Base-by-base conservation (phyloP, 306 rosid species). In the Quercus wislizeni region DNA sequence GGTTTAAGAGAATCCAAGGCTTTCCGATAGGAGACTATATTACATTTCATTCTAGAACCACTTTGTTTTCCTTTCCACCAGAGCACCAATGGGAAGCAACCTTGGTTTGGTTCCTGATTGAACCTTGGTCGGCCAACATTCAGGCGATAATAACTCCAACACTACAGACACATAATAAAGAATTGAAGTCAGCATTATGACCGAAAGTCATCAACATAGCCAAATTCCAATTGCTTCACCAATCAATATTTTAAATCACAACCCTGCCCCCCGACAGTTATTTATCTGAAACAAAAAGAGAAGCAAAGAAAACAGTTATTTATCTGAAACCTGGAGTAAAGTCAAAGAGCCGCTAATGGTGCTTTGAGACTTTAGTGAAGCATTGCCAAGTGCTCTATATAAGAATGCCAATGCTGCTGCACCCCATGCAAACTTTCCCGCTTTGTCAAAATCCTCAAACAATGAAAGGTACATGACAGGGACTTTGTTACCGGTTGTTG, bases 391-490 rank as follows among this genome's bases (percentile, higher is more conserved):
- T 71, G 98, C 92, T 77, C 98, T 87, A 30, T 94, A 94, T 55
- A 94, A 86, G 89, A 94, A 94, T 54, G 99, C 94, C 87, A 93
- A 78, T 62, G 97, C 97, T 71, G 93, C 97, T 55, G 98, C 98
- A 63, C 98, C 98, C 97, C 98, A 93, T 9, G 98, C 97, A 81
- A 78, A 87, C 74, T 85, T 87, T 58, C 97, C 92, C 9, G 98
- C 91, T 78, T 81, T 87, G 10, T 91, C 93, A 77, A 93, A 91
- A 85, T 87, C 79, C 80, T 90, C 94, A 83, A 91, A 91, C 85
- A 93, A 75, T 55, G 97, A 83, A 78, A 93, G 94, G 86, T 90
- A 93, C 86, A 90, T 88, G 35, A 88, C 92, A 70, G 97, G 90
- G 74, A 93, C 98, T 90, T 93, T 93, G 85, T 93, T 93, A 79